Conservation (phyloP, 2,329 filamentous ascomycete species). For the Lecanicillium sp. region DNA sequence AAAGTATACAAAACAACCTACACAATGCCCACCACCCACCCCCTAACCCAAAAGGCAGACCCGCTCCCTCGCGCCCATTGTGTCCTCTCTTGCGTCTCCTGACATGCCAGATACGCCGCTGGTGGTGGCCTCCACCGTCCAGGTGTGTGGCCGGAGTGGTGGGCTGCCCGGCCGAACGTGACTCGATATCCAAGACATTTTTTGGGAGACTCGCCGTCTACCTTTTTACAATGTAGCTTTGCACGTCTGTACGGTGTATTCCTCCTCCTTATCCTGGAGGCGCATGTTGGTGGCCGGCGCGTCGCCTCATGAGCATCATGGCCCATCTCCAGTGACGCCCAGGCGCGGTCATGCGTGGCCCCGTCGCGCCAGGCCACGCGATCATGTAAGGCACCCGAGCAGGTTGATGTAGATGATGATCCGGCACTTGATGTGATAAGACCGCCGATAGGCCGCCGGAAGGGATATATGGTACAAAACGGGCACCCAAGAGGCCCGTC, state of each 20-base stretch:
- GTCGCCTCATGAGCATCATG: conserved; percentile 14
- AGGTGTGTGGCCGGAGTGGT: conserved; percentile 14
- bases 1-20: no score
- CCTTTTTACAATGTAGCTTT: no score
- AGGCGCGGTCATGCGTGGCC: conserved; percentile 17
- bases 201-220: conserved; percentile 12
- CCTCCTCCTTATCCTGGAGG: no score
- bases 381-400: conserved; percentile 20
- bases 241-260: no score
- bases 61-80: neutral
- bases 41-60: no score
- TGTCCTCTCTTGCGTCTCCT: conserved; percentile 5
- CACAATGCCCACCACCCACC: no score
- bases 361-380: conserved; percentile 16
- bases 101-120: conserved; percentile 8
- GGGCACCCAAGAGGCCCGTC: no score
- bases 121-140: conserved; percentile 12
- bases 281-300: conserved; percentile 4
- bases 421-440: no score
- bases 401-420: neutral
- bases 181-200: conserved; percentile 28
- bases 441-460: no score
- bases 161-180: conserved; percentile 24
- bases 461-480: no score
- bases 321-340: conserved; percentile 16